These are phyloP conservation scores for Stemphylium lycopersici DNA, from an alignment of 2,329 filamentous ascomycete species.

Conservation along the genomic window DNA sequence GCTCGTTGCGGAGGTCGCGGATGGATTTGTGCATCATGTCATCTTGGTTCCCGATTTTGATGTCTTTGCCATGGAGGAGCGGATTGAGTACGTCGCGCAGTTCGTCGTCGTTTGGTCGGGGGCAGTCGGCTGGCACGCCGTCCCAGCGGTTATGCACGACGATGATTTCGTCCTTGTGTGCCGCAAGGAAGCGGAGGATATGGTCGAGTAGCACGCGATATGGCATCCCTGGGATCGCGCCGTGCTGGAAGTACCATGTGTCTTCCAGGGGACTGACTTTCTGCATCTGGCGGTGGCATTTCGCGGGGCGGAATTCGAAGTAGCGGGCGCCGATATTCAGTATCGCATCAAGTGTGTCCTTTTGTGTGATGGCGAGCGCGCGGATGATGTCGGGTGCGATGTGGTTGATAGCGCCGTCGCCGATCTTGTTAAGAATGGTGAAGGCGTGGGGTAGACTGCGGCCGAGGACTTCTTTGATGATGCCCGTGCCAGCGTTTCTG, in stretches of 20 bases:
- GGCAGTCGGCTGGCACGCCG: conserved; percentile 56
- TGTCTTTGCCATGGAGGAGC: conserved; percentile 30
- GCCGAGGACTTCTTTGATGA: conserved; percentile 42
- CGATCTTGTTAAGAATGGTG: conserved; percentile 36
- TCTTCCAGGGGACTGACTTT: conserved; percentile 50
- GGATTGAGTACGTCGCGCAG: conserved; percentile 48
- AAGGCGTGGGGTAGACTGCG: conserved; percentile 31
- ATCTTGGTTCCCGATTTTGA: conserved; percentile 29
- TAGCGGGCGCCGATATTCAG: conserved; percentile 57
- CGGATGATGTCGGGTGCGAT: conserved; percentile 54
- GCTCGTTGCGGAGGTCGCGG: conserved; percentile 30
- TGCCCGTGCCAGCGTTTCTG: conserved; percentile 40
- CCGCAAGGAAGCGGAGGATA: conserved; percentile 51
- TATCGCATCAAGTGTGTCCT: conserved; percentile 54
- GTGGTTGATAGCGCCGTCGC: conserved; percentile 33
- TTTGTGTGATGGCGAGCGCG: conserved; percentile 59
- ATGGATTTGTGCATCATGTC: conserved; percentile 38
- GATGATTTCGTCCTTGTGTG: conserved; percentile 54
- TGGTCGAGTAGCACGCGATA: conserved; percentile 54
- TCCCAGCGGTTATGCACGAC: conserved; percentile 60
- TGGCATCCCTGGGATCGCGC: conserved; percentile 58
- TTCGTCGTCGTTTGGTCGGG: conserved; percentile 51
- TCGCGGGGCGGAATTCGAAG: conserved; percentile 60
- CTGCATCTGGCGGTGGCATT: conserved; percentile 53
- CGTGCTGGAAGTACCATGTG: conserved; percentile 59